These are phyloP conservation scores for Sesbania bispinosa DNA, from an alignment of 306 rosid species.

Conservation along the genomic window DNA sequence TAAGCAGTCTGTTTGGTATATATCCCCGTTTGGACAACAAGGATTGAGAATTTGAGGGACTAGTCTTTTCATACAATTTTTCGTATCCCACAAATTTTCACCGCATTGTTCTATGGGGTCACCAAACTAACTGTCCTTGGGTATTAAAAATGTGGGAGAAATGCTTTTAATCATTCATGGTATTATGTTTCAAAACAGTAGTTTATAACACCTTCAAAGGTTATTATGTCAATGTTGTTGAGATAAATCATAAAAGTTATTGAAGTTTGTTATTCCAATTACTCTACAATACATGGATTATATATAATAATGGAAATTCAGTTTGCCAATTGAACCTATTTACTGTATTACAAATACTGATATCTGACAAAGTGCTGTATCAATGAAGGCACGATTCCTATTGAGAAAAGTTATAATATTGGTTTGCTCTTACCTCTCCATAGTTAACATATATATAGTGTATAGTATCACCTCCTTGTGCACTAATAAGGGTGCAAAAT, in stretches of 20 bases:
- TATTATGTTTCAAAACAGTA: not conserved
- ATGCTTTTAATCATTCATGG: not conserved
- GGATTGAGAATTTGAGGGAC: slow-evolving; percentile 2
- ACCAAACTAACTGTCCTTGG: not conserved
- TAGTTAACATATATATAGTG: too few relatives aligned
- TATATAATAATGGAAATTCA: not conserved
- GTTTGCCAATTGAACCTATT: not conserved
- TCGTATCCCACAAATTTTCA: not conserved
- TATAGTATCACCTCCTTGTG: not conserved
- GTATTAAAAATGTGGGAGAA: not conserved
- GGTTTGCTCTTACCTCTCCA: not conserved
- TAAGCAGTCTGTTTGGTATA: not conserved
- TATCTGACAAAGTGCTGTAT: not conserved
- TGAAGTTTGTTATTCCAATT: not conserved
- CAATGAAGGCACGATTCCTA: not conserved
- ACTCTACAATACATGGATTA: not conserved
- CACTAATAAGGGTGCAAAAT: not conserved
- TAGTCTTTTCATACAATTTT: slow-evolving; percentile 1
- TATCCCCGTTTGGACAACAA: not conserved
- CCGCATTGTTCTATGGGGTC: not conserved
- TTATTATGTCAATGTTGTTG: not conserved
- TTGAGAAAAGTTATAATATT: not conserved
- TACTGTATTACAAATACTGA: not conserved
- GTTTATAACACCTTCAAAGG: not conserved
- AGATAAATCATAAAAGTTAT: not conserved